Conservation (phyloP, 345 rosid species). For the Microthlaspi erraticum region DNA sequence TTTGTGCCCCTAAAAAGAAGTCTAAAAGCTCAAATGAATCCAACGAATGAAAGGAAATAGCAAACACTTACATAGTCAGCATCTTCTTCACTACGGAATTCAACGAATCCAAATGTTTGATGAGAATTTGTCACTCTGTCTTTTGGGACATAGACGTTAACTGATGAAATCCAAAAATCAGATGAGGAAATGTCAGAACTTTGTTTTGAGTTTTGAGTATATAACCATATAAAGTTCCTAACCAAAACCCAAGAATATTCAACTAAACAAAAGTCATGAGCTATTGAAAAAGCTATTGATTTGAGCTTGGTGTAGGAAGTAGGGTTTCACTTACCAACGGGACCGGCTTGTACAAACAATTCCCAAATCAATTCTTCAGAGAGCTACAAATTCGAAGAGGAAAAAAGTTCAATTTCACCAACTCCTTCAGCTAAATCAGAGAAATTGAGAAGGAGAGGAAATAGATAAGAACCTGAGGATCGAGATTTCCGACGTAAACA, state of each 20-base stretch:
- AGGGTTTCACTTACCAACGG: no score
- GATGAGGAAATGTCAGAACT: not conserved
- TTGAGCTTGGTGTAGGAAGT: no score
- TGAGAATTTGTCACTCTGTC: constrained; percentile 97
- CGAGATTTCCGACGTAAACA: constrained; percentile 89
- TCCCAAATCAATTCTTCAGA: no score
- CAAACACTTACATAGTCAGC: constrained; percentile 80
- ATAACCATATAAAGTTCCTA: not conserved
- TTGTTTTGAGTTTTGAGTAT: not conserved
- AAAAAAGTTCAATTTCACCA: no score
- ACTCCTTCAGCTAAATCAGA: no score
- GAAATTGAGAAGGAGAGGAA: not conserved
- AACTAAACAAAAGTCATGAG: not conserved
- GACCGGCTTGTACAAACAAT: no score
- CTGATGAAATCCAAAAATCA: constrained; percentile 44
- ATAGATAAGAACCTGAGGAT: constrained; percentile 62
- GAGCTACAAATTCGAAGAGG: no score
- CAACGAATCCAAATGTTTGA: constrained; percentile 92
- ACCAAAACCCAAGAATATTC: not conserved
- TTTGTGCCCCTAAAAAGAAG: not conserved
- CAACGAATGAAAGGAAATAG: not conserved
- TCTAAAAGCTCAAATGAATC: not conserved
- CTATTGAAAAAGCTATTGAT: no score
- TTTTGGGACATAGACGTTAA: constrained; percentile 94
- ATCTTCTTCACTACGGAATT: constrained; percentile 94